Base-by-base conservation (phyloP, 1,284 basidiomycete genomes). In the Salmacisia buchloeana region DNA sequence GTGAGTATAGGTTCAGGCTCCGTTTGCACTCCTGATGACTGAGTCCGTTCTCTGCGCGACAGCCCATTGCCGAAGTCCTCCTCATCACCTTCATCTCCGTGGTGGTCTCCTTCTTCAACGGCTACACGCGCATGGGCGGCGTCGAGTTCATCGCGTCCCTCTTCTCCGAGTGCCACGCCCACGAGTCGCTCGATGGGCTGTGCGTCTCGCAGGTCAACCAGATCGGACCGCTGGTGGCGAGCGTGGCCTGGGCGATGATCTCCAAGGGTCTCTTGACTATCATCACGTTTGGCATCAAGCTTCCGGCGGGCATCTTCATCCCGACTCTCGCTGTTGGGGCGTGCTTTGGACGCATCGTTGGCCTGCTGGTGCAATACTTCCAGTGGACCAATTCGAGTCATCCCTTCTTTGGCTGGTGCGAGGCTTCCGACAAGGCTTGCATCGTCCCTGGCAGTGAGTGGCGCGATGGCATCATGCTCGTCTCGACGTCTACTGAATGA, bases 311-410 rank as follows among this genome's bases (percentile, higher is more conserved):
- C 58, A 97, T 97, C 72, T 97, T 97, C 73, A 90, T 97, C 0
- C 94, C 94, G 0, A 96, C 92, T 1, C 97, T 97, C 93, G 94
- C 94, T 2, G 88, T 97, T 52, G 94, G 94, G 21, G 94, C 94
- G 1, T 91, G 91, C 0, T 97, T 97, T 77, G 94, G 94, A 1
- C 84, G 94, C 35, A 94, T 97, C 91, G 82, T 97, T 15, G 94
- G 94, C 0, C 97, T 97, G 66, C 84, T 94, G 67, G 91, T 96
- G 45, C 94, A 94, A 80, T 93, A 94, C 0, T 83, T 97, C 79
- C 88, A 97, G 79, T 94, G 91, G 58, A 85, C 92, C 1, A 89
- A 90, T 78, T 90, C 90, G 0, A 82, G 86, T 29, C 89, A 89
- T 36, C 88, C 91, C 1, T 89, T 94, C 66, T 98, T 98, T 76